phyloP scores from a whole-genome alignment of 2,329 filamentous ascomycete species.

The Colletotrichum sp. region DNA sequence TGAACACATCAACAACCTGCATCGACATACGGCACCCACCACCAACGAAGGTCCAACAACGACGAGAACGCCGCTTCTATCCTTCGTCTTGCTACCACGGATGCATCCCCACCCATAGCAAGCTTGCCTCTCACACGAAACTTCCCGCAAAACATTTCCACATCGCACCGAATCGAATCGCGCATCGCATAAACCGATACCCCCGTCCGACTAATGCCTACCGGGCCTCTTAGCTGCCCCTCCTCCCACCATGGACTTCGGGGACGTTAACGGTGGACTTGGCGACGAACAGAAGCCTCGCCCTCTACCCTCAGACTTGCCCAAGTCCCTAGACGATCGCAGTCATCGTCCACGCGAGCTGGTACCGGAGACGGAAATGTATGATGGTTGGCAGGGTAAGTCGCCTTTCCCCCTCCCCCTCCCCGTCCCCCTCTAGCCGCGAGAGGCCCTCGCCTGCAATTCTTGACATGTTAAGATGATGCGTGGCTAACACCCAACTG shows the following conservation, averaged over 20 bases:
- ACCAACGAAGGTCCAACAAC: neutral
- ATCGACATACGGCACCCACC: neutral
- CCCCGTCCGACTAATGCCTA: slow-evolving; percentile 17
- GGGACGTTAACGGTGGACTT: slow-evolving; percentile 49
- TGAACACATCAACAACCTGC: neutral
- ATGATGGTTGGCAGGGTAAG: slow-evolving; percentile 96
- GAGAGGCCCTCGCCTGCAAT: neutral
- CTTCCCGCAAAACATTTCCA: neutral
- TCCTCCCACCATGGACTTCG: slow-evolving; percentile 63
- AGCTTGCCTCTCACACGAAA: neutral
- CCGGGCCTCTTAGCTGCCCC: slow-evolving; percentile 33
- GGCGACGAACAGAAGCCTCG: slow-evolving; percentile 49
- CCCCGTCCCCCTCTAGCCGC: neutral
- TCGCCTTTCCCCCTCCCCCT: slow-evolving; percentile 20
- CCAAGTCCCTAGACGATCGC: slow-evolving; percentile 90
- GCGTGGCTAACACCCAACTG: slow-evolving; percentile 11
- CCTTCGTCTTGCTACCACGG: neutral
- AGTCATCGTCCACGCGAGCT: slow-evolving; percentile 70
- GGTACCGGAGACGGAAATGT: slow-evolving; percentile 89
- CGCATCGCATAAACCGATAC: slow-evolving; percentile 11
- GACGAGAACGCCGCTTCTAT: too few relatives aligned
- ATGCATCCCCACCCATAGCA: neutral
- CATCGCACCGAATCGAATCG: neutral
- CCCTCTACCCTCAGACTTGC: slow-evolving; percentile 80
- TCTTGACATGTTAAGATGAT: neutral